Percentiles rank a stretch among this genome's conserved stretches.
phyloP scores from a whole-genome alignment of 306 rosid species.

The Dryas octopetala region DNA sequence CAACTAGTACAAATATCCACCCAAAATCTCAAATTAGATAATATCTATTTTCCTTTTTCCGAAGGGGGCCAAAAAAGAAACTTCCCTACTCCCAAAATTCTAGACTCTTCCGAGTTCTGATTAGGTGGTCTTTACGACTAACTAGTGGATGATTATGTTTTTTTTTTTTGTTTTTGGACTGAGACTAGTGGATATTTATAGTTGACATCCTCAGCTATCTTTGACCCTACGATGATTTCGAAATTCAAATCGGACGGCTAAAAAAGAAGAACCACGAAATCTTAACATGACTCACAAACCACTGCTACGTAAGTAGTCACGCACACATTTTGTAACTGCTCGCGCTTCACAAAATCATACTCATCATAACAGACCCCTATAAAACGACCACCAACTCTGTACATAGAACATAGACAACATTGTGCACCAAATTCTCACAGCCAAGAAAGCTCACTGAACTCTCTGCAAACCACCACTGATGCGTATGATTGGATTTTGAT shows the following conservation, averaged over 20 bases:
- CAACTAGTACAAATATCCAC: too few relatives aligned
- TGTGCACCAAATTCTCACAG: not conserved
- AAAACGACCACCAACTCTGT: not conserved
- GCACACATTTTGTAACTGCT: slow-evolving; percentile 5
- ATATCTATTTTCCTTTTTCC: too few relatives aligned
- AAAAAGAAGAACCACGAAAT: not conserved
- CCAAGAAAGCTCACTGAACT: not conserved
- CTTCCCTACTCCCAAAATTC: too few relatives aligned
- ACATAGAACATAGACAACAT: not conserved
- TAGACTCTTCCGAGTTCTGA: too few relatives aligned
- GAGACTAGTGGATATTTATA: not conserved
- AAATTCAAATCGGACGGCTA: not conserved
- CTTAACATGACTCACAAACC: not conserved
- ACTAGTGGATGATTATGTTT: too few relatives aligned
- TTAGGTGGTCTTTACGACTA: too few relatives aligned
- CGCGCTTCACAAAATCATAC: not conserved
- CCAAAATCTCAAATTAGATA: too few relatives aligned
- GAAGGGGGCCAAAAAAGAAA: too few relatives aligned
- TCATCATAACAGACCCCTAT: not conserved
- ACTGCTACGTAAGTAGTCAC: not conserved
- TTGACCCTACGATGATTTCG: not conserved
- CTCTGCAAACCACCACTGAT: slow-evolving; percentile 23
- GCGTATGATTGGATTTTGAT: slow-evolving; percentile 29
- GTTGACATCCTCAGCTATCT: not conserved
- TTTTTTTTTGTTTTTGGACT: too few relatives aligned